Percentiles rank a stretch among this genome's conserved stretches.
These are phyloP conservation scores for Arthrobotrys entomopaga DNA, from an alignment of 2,329 filamentous ascomycete genomes.

Conservation along the genomic window DNA sequence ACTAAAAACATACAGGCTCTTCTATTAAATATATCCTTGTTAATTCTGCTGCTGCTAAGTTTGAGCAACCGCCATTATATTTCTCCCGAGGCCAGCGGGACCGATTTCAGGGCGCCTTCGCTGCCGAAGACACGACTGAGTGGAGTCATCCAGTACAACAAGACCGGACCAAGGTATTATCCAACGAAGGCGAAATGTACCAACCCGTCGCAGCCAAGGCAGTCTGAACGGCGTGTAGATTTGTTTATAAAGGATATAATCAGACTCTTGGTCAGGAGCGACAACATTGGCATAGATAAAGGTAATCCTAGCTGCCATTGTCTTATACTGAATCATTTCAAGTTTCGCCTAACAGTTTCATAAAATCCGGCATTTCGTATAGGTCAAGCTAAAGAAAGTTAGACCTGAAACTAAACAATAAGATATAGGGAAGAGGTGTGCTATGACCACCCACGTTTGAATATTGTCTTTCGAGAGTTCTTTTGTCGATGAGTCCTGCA, in stretches of 20 bases:
- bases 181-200: not conserved
- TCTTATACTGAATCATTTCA: not conserved
- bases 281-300: no score
- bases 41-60: slow-evolving; percentile 65
- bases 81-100: slow-evolving; percentile 67
- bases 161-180: not conserved
- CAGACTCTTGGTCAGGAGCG: no score
- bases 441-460: slow-evolving; percentile 8
- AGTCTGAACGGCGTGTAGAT: no score
- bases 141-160: slow-evolving; percentile 60
- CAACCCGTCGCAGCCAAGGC: not conserved
- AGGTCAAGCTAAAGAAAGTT: slow-evolving; percentile 26
- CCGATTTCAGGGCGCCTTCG: slow-evolving; percentile 66
- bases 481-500: slow-evolving; percentile 20
- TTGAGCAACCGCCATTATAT: slow-evolving; percentile 66
- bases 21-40: slow-evolving; percentile 68
- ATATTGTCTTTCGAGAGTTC: slow-evolving; percentile 28
- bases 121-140: slow-evolving; percentile 64
- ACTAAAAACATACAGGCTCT: slow-evolving; percentile 61
- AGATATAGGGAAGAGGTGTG: not conserved
- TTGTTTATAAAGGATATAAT: no score
- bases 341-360: not conserved
- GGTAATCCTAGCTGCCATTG: not conserved
- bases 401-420: not conserved
- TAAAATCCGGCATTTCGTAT: slow-evolving; percentile 16